A percentile compares a stretch with the other conserved stretches of the same genome.
Evolutionary conservation across 495 filamentous ascomycete species (phyloP).

Genomic region (Neohortaea acidophila): DNA sequence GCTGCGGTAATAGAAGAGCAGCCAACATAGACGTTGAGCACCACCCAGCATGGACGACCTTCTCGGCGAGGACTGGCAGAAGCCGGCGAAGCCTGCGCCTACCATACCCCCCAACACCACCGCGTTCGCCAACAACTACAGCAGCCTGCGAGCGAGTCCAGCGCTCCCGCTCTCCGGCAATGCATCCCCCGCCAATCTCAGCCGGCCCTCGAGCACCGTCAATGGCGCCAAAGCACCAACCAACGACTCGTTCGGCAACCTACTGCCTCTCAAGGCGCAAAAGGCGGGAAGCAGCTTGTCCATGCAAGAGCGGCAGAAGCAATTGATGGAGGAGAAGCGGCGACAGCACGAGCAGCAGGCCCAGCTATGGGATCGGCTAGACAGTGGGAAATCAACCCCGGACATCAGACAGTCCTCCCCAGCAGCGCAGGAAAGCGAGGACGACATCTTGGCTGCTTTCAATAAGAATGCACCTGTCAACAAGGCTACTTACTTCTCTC

Average conservation of each 20-base stretch:
- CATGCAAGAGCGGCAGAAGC: conserved; percentile 71
- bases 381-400: conserved; percentile 35
- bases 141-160: conserved; percentile 13
- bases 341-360: conserved; percentile 57
- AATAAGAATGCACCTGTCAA: conserved; percentile 45
- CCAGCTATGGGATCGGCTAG: conserved; percentile 60
- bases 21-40: too few relatives aligned
- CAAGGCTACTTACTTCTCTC: conserved; percentile 44
- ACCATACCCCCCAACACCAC: conserved; percentile 4
- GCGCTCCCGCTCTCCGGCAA: conserved; percentile 39
- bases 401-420: conserved; percentile 15
- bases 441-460: conserved; percentile 51
- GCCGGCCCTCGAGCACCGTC: conserved; percentile 25
- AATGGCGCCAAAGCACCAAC: conserved; percentile 39
- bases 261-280: conserved; percentile 61
- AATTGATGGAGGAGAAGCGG: conserved; percentile 59
- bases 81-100: conserved; percentile 5
- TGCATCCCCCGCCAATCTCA: conserved; percentile 37
- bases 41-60: conserved; percentile 17
- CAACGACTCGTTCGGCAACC: conserved; percentile 78
- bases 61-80: conserved; percentile 14
- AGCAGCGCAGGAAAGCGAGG: conserved; percentile 30
- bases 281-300: conserved; percentile 54
- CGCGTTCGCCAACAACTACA: conserved; percentile 7
- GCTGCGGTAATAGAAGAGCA: too few relatives aligned